A percentile compares a stretch with the other conserved stretches of the same genome.
These are phyloP conservation scores for Tolypocladium endophyticum DNA, from an alignment of 2,329 filamentous ascomycete species.

Conservation along the genomic window DNA sequence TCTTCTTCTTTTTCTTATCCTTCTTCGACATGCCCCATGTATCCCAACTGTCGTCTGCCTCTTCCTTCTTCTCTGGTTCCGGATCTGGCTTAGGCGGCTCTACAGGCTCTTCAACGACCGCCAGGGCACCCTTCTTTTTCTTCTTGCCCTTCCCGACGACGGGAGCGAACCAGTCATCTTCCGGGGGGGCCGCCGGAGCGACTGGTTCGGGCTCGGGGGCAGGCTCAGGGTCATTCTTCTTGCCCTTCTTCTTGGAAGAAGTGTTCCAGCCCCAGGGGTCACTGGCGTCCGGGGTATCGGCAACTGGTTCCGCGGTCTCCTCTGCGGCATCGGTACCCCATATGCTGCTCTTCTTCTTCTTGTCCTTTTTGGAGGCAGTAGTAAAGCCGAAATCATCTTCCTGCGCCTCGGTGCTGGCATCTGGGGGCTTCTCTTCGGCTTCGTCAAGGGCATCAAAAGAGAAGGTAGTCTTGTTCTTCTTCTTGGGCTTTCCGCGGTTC, in stretches of 20 bases:
- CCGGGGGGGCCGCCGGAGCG: constrained; percentile 5
- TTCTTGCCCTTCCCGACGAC: constrained; percentile 22
- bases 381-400: constrained; percentile 21
- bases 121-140: constrained; percentile 20
- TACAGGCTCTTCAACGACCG: constrained; percentile 10
- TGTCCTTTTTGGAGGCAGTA: constrained; percentile 27
- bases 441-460: constrained; percentile 38
- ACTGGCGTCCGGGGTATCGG: constrained; percentile 11
- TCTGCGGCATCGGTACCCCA: constrained; percentile 25
- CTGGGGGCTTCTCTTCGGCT: constrained; percentile 24
- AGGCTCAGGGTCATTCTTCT: constrained; percentile 12
- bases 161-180: constrained; percentile 10
- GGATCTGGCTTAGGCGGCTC: constrained; percentile 10
- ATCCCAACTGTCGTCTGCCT: constrained; percentile 21
- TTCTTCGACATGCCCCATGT: constrained; percentile 15
- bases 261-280: constrained; percentile 24
- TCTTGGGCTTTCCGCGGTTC: constrained; percentile 38
- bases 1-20: constrained; percentile 22
- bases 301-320: constrained; percentile 16
- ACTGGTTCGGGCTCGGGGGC: constrained; percentile 6
- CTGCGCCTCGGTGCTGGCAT: constrained; percentile 20
- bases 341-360: constrained; percentile 26
- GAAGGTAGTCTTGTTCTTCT: constrained; percentile 33
- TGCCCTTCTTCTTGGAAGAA: constrained; percentile 30
- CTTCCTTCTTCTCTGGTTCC: constrained; percentile 17